Percentiles rank a stretch among this genome's conserved stretches.
Evolutionary conservation across 1,284 basidiomycete genomes (phyloP).

Genomic region (Neonothopanus nambi): DNA sequence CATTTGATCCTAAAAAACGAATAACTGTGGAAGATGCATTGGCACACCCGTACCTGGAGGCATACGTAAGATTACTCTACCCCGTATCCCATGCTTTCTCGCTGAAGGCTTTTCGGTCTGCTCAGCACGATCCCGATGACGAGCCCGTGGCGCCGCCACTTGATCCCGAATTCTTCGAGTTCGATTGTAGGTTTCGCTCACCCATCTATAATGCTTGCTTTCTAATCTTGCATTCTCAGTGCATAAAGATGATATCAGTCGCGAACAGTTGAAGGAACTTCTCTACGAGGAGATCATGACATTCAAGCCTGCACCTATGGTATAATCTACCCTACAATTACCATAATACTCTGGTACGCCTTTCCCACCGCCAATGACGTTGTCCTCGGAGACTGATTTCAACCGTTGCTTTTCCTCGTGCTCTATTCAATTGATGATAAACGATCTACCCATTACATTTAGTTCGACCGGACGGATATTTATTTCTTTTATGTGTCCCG

Average conservation of each 20-base stretch:
- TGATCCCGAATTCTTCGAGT: conserved; percentile 91
- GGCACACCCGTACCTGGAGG: conserved; percentile 83
- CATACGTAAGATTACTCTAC: conserved; percentile 62
- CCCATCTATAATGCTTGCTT: no score
- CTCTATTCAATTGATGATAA: no score
- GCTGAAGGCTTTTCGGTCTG: conserved; percentile 72
- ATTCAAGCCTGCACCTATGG: conserved; percentile 69
- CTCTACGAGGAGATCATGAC: conserved; percentile 71
- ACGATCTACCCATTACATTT: no score
- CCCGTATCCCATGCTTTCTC: conserved; percentile 81
- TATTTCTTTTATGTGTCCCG: no score
- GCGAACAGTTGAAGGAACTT: conserved; percentile 65
- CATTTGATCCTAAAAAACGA: conserved; percentile 90
- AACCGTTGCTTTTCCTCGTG: no score
- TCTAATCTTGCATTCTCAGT: conserved; percentile 43
- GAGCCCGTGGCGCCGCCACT: conserved; percentile 91
- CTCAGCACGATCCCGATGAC: conserved; percentile 86
- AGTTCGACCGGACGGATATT: no score
- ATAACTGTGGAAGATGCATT: conserved; percentile 91
- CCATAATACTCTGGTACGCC: no score
- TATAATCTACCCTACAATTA: conserved; percentile 25
- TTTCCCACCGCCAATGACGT: no score
- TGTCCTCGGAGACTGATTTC: no score
- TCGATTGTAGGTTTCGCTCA: conserved; percentile 46
- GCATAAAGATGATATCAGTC: conserved; percentile 89